phyloP scores from a whole-genome alignment of 164 flowering plant genomes.

The Nelumbo lutea region DNA sequence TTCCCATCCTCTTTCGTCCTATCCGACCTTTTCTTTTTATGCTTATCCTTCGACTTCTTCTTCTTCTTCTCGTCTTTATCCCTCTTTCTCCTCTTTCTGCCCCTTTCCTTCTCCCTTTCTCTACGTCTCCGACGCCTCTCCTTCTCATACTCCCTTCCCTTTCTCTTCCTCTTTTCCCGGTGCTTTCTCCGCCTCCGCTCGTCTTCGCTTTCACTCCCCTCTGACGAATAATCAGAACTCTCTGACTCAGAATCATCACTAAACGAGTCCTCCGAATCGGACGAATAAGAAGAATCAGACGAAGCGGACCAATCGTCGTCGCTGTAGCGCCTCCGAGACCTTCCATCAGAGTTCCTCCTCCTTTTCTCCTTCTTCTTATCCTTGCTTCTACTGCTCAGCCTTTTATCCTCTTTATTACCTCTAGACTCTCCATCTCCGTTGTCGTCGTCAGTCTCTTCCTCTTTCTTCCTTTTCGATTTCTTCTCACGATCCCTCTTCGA shows the following conservation, averaged over 20 bases:
- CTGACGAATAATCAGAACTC: conserved; percentile 14
- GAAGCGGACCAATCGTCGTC: conserved; percentile 14
- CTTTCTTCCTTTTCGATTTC: conserved; percentile 26
- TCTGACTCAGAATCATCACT: conserved; percentile 16
- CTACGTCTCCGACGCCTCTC: conserved; percentile 17
- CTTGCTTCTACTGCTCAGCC: conserved; percentile 1
- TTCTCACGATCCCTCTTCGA: conserved; percentile 16
- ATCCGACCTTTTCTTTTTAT: conserved; percentile 40
- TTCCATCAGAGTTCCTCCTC: conserved; percentile 8
- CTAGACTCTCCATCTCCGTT: not conserved
- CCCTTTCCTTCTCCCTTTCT: conserved; percentile 22
- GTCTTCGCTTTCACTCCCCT: conserved; percentile 16
- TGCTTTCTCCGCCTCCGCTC: conserved; percentile 18
- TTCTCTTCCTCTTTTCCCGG: conserved; percentile 18
- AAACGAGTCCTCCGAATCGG: conserved; percentile 13
- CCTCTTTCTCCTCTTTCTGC: conserved; percentile 17
- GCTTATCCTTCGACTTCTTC: conserved; percentile 18
- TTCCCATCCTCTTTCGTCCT: conserved; percentile 46
- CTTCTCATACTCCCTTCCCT: conserved; percentile 27
- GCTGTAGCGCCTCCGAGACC: conserved; percentile 13
- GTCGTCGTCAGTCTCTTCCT: conserved; percentile 4
- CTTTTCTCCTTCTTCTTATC: conserved; percentile 3
- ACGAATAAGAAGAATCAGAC: conserved; percentile 8
- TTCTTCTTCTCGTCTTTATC: conserved; percentile 18
- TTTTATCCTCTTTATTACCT: conserved; percentile 6